phyloP scores from a whole-genome alignment of 257 asterid species.

The Cynanchum wilfordii region DNA sequence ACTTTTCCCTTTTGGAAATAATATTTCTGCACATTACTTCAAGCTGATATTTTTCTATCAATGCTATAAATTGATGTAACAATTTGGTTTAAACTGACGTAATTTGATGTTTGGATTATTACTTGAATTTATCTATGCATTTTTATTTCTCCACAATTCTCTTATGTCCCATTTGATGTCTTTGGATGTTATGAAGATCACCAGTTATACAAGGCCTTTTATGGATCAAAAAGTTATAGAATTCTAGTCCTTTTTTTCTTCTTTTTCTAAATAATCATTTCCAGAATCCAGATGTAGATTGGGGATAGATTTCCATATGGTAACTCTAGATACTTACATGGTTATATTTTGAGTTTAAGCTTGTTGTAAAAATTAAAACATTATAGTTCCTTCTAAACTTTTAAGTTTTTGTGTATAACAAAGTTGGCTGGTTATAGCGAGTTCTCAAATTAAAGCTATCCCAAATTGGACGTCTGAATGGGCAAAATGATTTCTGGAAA shows the following conservation, averaged over 20 bases:
- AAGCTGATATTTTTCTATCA: conserved; percentile 7
- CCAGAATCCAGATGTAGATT: not conserved
- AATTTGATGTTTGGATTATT: conserved; percentile 8
- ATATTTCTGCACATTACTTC: conserved; percentile 10
- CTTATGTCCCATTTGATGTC: not conserved
- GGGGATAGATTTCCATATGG: not conserved
- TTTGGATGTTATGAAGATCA: not conserved
- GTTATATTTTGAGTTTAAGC: not conserved
- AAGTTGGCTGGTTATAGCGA: not conserved
- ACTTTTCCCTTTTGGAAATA: conserved; percentile 4
- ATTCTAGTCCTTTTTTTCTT: not conserved
- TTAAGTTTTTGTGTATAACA: not conserved
- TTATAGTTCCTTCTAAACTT: not conserved
- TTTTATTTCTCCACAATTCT: not conserved
- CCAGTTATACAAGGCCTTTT: not conserved
- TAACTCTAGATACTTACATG: not conserved
- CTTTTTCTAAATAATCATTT: not conserved
- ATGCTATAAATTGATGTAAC: conserved; percentile 6
- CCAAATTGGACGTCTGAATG: not conserved
- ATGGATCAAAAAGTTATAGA: not conserved
- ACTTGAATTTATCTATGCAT: not conserved
- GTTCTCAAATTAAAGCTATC: not conserved
- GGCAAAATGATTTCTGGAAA: not conserved
- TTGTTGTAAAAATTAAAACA: not conserved
- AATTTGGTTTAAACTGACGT: not conserved